A percentile compares a stretch with the other conserved stretches of the same genome.
Evolutionary conservation across 176 grass and related monocot genomes (phyloP).

Genomic region (Chloris gayana): DNA sequence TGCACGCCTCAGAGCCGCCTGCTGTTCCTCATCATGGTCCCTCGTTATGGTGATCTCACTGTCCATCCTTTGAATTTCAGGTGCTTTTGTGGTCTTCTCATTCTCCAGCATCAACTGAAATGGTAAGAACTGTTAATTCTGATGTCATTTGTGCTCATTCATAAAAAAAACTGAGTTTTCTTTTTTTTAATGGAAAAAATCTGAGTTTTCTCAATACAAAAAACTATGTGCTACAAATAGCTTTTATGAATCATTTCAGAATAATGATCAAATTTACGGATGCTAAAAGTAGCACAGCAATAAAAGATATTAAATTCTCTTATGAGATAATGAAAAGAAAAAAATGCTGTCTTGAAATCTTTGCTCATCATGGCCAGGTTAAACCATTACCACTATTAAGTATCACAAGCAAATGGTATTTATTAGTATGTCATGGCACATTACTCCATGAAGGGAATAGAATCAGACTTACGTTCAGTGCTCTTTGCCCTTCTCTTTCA

Average conservation of each 20-base stretch:
- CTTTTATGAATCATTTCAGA: constrained; percentile 2
- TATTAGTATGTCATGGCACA: neutral
- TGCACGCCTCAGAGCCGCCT: constrained; percentile 62
- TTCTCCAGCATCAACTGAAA: constrained; percentile 77
- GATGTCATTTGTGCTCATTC: neutral
- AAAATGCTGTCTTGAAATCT: neutral
- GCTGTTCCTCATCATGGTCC: constrained; percentile 66
- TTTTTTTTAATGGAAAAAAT: no score
- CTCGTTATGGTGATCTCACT: constrained; percentile 36
- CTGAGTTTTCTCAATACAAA: neutral
- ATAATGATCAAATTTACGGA: constrained; percentile 13
- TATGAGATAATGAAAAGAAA: neutral
- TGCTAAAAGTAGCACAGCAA: neutral
- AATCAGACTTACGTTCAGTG: constrained; percentile 64
- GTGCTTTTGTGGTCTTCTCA: constrained; percentile 60
- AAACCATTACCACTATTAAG: neutral
- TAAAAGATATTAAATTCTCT: neutral
- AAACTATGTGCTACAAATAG: neutral
- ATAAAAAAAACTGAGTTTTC: neutral
- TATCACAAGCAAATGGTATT: neutral
- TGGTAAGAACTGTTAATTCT: neutral
- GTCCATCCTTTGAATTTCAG: constrained; percentile 65
- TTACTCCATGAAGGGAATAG: neutral
- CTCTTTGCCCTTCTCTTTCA: constrained; percentile 78
- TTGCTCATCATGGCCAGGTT: neutral